Percentiles rank a stretch among this genome's conserved stretches.
These are phyloP conservation scores for Solanum dulcamara DNA, from an alignment of 257 asterid species.

Conservation along the genomic window DNA sequence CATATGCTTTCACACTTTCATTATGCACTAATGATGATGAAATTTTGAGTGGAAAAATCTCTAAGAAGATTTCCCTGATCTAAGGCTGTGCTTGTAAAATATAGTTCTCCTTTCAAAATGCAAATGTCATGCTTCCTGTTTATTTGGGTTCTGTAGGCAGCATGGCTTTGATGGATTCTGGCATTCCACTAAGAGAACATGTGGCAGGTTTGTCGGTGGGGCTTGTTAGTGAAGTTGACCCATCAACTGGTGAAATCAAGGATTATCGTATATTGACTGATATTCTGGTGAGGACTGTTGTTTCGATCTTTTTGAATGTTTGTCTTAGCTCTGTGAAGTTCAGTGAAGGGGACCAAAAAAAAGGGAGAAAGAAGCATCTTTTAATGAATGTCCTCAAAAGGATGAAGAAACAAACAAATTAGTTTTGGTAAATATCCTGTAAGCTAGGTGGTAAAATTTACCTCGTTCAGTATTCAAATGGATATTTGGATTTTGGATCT, in stretches of 20 bases:
- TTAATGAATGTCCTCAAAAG: not conserved
- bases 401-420: not conserved
- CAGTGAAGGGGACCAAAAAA: not conserved
- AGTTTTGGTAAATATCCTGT: not conserved
- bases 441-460: not conserved
- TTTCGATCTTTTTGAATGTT: not conserved
- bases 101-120: not conserved
- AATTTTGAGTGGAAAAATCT: not conserved
- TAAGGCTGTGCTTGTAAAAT: not conserved
- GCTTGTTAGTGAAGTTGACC: constrained; percentile 69
- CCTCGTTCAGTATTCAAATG: not conserved
- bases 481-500: not conserved
- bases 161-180: constrained; percentile 99
- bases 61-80: not conserved
- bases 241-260: constrained; percentile 76
- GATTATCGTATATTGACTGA: constrained; percentile 80
- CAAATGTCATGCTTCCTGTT: not conserved
- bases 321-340: not conserved
- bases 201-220: constrained; percentile 95
- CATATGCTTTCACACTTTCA: not conserved
- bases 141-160: constrained; percentile 48
- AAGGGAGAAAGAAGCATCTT: not conserved
- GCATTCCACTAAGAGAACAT: constrained; percentile 76
- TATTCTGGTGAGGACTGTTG: constrained; percentile 53
- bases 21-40: not conserved